Evolutionary conservation across 768 basidiomycete species (phyloP).

Genomic region (Lactarius quietus): DNA sequence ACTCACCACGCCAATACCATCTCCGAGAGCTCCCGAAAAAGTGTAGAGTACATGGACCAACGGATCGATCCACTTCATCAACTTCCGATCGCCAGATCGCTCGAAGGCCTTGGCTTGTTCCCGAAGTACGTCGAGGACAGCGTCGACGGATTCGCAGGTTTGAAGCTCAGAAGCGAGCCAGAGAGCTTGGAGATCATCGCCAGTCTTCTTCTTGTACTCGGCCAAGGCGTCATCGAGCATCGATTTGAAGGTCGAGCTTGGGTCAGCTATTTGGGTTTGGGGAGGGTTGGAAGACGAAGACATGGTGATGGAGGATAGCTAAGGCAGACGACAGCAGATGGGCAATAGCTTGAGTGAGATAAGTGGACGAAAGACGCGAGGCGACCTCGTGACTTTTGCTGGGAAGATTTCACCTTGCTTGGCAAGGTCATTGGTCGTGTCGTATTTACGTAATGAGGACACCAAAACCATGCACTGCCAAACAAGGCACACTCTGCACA

Average conservation of each 20-base stretch:
- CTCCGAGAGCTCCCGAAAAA: not conserved
- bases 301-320: not conserved
- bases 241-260: not conserved
- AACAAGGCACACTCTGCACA: no score
- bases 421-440: no score
- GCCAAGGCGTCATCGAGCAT: not conserved
- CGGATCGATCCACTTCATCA: not conserved
- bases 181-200: not conserved
- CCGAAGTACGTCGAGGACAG: not conserved
- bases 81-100: not conserved
- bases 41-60: not conserved
- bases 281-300: not conserved
- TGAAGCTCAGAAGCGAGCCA: not conserved
- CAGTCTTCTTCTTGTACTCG: not conserved
- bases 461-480: no score
- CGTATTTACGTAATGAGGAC: no score
- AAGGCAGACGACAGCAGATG: not conserved
- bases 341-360: not conserved
- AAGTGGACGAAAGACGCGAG: not conserved
- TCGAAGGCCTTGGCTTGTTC: not conserved
- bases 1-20: not conserved
- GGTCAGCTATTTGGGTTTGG: not conserved
- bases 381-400: not conserved
- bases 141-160: not conserved
- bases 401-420: no score